Evolutionary conservation across 129 eudicot species (phyloP).

Genomic region (Flaveria ramosissima): DNA sequence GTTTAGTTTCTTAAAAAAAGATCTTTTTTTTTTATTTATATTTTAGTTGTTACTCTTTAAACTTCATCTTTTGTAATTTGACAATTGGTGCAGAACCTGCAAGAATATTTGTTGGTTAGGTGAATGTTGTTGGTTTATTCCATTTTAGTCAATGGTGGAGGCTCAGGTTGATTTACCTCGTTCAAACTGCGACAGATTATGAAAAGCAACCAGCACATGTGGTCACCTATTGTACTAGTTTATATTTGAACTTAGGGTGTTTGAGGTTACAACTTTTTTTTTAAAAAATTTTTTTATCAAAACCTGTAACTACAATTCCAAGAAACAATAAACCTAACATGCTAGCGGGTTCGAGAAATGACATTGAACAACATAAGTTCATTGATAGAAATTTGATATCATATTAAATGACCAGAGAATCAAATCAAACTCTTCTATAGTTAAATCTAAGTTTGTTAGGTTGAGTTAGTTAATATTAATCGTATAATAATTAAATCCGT

Average conservation of each 20-base stretch:
- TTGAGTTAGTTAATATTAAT: too few species aligned
- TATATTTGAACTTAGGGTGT: not conserved
- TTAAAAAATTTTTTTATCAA: too few species aligned
- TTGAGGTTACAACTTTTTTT: too few species aligned
- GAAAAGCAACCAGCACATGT: slow-evolving; percentile 4
- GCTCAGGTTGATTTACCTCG: not conserved
- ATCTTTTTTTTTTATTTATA: not conserved
- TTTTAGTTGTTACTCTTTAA: not conserved
- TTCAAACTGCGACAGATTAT: slow-evolving; percentile 8
- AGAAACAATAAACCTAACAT: too few species aligned
- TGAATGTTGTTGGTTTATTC: slow-evolving; percentile 2
- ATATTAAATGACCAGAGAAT: too few species aligned
- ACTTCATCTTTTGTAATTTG: not conserved
- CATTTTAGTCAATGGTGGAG: not conserved
- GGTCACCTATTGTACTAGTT: slow-evolving; percentile 21
- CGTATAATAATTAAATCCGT: too few species aligned
- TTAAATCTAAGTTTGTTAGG: too few species aligned
- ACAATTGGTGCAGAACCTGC: not conserved
- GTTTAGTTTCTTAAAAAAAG: not conserved
- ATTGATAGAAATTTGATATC: too few species aligned
- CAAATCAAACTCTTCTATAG: too few species aligned
- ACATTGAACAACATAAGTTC: too few species aligned
- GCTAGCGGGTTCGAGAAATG: too few species aligned
- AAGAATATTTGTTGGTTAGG: not conserved
- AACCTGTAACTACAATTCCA: too few species aligned